A percentile compares a stretch with the other conserved stretches of the same genome.
These are phyloP conservation scores for Hypoxylon crocopeplum DNA, from an alignment of 495 filamentous ascomycete species.

Conservation along the genomic window DNA sequence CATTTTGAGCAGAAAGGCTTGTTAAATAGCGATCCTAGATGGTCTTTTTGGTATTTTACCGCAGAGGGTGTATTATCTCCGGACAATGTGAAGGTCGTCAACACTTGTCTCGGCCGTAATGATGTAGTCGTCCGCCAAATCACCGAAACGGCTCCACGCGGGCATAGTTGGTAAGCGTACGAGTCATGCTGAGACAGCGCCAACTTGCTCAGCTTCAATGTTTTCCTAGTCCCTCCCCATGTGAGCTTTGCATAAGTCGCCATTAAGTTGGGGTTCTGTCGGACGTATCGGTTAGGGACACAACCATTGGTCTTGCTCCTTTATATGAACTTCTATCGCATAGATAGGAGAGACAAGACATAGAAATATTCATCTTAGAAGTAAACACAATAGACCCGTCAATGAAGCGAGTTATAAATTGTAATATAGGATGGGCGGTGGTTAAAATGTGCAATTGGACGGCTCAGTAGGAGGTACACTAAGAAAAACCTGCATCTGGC, in stretches of 20 bases:
- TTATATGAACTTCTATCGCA: too few species aligned
- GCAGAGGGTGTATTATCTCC: constrained; percentile 18
- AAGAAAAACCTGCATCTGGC: constrained; percentile 13
- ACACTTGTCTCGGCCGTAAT: constrained; percentile 9
- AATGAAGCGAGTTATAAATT: too few species aligned
- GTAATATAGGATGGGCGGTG: too few species aligned
- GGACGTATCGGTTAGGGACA: too few species aligned
- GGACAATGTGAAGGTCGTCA: background rate
- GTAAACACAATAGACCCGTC: background rate
- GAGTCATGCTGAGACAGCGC: too few species aligned
- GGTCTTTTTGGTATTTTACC: background rate
- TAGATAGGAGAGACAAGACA: too few species aligned
- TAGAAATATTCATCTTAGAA: background rate
- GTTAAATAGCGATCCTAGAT: background rate
- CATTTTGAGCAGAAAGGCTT: background rate
- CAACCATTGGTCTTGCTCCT: too few species aligned
- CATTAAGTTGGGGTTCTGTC: too few species aligned
- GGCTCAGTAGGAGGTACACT: too few species aligned
- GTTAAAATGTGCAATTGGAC: background rate
- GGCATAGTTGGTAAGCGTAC: background rate
- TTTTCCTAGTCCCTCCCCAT: too few species aligned
- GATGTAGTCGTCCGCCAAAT: background rate
- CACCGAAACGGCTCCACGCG: background rate
- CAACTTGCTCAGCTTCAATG: too few species aligned
- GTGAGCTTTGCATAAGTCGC: too few species aligned